phyloP scores from a whole-genome alignment of 163 green algal species.

The Scenedesmus sp. region DNA sequence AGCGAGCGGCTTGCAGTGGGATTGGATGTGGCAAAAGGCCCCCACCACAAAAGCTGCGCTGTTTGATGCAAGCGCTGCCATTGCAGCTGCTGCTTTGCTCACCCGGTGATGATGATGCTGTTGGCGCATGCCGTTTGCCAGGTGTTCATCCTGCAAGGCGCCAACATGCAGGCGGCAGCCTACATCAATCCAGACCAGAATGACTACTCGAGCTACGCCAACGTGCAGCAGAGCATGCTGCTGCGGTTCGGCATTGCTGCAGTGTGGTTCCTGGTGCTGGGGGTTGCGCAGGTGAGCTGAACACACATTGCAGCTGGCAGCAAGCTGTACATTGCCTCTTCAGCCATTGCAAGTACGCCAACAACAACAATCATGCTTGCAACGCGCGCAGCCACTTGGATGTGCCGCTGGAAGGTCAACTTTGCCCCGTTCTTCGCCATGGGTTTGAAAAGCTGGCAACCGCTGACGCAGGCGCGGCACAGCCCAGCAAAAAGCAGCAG shows the following conservation, averaged over 20 bases:
- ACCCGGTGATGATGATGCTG: neutral
- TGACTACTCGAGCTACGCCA: slow-evolving; percentile 57
- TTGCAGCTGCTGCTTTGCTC: neutral
- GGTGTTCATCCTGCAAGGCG: slow-evolving; percentile 67
- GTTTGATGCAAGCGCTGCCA: neutral
- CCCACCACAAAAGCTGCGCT: too few species aligned
- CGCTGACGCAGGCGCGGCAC: too few species aligned
- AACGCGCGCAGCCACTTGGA: too few species aligned
- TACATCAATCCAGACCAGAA: slow-evolving; percentile 62
- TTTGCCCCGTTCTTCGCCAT: too few species aligned
- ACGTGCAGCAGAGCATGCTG: slow-evolving; percentile 62
- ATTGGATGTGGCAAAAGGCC: too few species aligned
- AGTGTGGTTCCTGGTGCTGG: slow-evolving; percentile 47
- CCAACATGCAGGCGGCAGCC: slow-evolving; percentile 57
- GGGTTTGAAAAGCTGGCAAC: too few species aligned
- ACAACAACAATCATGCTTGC: too few species aligned
- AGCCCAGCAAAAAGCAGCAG: too few species aligned
- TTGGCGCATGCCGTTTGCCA: neutral
- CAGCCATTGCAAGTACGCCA: too few species aligned
- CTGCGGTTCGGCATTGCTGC: slow-evolving; percentile 65
- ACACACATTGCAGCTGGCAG: neutral
- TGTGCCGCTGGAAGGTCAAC: too few species aligned
- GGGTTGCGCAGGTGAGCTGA: slow-evolving; percentile 25
- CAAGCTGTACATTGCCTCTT: too few species aligned
- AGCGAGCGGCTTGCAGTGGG: too few species aligned